A percentile compares a stretch with the other conserved stretches of the same genome.
phyloP scores from a whole-genome alignment of 441 rosid genomes.

The Jatropha podagrica region DNA sequence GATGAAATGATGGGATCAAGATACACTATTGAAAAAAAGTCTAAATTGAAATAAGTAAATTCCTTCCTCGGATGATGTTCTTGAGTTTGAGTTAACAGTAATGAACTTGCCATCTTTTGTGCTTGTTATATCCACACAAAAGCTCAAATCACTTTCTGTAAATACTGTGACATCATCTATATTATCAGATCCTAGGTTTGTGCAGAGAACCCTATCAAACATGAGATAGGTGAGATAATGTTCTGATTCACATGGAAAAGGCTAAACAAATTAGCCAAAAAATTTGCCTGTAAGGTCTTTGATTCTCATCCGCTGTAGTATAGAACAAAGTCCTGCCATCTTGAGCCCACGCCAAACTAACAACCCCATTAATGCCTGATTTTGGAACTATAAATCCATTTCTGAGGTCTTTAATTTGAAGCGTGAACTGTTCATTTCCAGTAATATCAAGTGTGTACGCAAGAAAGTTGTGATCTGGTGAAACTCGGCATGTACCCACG shows the following conservation, averaged over 20 bases:
- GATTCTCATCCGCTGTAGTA: constrained; percentile 61
- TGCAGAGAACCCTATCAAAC: constrained; percentile 66
- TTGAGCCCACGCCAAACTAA: constrained; percentile 90
- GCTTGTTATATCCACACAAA: constrained; percentile 84
- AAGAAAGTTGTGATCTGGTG: constrained; percentile 80
- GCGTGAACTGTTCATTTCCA: constrained; percentile 68
- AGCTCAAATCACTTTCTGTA: constrained; percentile 65
- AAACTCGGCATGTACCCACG: constrained; percentile 80
- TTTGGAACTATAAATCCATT: constrained; percentile 47
- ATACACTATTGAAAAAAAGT: constrained; percentile 11
- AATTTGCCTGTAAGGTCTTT: constrained; percentile 70
- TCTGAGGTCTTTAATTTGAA: constrained; percentile 79
- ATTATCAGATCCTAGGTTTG: constrained; percentile 50
- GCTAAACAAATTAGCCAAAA: constrained; percentile 15
- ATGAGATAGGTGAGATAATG: constrained; percentile 22
- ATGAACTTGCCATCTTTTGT: constrained; percentile 96
- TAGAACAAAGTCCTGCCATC: constrained; percentile 74
- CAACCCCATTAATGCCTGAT: constrained; percentile 57
- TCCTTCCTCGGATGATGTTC: constrained; percentile 96
- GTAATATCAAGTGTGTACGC: constrained; percentile 77
- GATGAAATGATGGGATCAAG: background rate
- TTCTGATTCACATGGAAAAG: constrained; percentile 8
- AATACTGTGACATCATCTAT: constrained; percentile 43
- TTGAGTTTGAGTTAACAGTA: constrained; percentile 90
- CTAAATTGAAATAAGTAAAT: constrained; percentile 37